A percentile compares a stretch with the other conserved stretches of the same genome.
These are phyloP conservation scores for Fusarium mangiferae DNA, from an alignment of 2,329 filamentous ascomycete genomes.

Conservation along the genomic window DNA sequence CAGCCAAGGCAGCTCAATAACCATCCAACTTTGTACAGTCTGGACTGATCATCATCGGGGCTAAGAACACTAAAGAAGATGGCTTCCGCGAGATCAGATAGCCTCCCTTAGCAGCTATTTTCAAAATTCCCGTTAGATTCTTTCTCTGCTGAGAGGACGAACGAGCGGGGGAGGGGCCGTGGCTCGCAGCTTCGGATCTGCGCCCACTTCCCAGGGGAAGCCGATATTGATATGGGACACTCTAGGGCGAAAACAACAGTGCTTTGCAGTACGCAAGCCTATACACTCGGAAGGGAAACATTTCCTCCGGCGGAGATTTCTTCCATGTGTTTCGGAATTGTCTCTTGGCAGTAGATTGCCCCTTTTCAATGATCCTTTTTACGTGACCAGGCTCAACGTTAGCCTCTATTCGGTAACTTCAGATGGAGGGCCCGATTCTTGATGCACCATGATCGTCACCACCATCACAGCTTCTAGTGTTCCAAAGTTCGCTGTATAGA, in stretches of 20 bases:
- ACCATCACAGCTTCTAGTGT: neutral
- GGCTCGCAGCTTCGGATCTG: neutral
- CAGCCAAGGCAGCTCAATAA: neutral
- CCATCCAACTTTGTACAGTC: neutral
- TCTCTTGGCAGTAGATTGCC: neutral
- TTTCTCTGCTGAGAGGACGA: neutral
- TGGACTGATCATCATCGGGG: neutral
- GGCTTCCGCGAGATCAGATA: neutral
- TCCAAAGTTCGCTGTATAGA: too few species aligned
- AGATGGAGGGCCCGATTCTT: too few species aligned
- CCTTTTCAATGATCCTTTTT: accelerated
- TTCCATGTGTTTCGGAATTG: accelerated
- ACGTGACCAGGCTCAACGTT: accelerated
- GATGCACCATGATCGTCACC: neutral
- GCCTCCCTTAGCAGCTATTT: neutral
- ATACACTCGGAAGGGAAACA: too few species aligned
- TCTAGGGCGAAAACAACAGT: neutral
- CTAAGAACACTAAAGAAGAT: neutral
- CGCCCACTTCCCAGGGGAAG: neutral
- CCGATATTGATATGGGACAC: neutral
- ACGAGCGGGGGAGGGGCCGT: neutral
- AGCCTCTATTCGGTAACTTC: neutral
- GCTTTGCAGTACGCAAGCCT: neutral
- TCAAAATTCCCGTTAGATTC: too few species aligned
- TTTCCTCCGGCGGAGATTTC: too few species aligned